Evolutionary conservation across 441 rosid species (phyloP).

Genomic region (Aleurites moluccanus): DNA sequence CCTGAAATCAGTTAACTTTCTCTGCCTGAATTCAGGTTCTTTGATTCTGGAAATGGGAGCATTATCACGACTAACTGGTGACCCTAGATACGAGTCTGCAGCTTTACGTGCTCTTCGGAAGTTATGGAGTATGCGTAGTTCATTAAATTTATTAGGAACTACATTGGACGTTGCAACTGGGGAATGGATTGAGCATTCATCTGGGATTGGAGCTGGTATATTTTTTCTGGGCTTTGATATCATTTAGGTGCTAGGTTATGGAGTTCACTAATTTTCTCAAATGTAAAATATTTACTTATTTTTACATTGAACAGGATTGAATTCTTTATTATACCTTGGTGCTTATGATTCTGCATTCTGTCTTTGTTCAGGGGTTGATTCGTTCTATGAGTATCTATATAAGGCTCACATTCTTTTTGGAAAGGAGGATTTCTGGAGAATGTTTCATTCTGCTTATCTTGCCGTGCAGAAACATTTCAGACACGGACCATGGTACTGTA

Average conservation of each 20-base stretch:
- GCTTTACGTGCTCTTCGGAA: constrained; percentile 86
- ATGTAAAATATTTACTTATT: constrained; percentile 2
- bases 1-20: constrained; percentile 27
- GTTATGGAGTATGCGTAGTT: constrained; percentile 96
- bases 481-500: constrained; percentile 85
- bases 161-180: constrained; percentile 78
- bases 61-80: constrained; percentile 81
- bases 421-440: constrained; percentile 94
- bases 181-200: constrained; percentile 86
- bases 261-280: constrained; percentile 9
- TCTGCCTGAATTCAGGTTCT: constrained; percentile 56
- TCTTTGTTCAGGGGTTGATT: constrained; percentile 78
- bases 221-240: constrained; percentile 22
- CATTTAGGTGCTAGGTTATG: constrained; percentile 5
- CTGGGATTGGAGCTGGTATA: constrained; percentile 97
- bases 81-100: constrained; percentile 80
- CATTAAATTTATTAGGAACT: constrained; percentile 82
- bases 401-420: constrained; percentile 95
- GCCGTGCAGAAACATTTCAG: constrained; percentile 91
- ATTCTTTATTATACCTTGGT: constrained; percentile 24
- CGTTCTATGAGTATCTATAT: constrained; percentile 87
- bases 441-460: constrained; percentile 90
- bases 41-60: constrained; percentile 98
- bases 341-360: constrained; percentile 30
- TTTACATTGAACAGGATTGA: background rate